A percentile compares a stretch with the other conserved stretches of the same genome.
Evolutionary conservation across 2,329 filamentous ascomycete genomes (phyloP).

Genomic region (Neofusicoccum cordaticola): DNA sequence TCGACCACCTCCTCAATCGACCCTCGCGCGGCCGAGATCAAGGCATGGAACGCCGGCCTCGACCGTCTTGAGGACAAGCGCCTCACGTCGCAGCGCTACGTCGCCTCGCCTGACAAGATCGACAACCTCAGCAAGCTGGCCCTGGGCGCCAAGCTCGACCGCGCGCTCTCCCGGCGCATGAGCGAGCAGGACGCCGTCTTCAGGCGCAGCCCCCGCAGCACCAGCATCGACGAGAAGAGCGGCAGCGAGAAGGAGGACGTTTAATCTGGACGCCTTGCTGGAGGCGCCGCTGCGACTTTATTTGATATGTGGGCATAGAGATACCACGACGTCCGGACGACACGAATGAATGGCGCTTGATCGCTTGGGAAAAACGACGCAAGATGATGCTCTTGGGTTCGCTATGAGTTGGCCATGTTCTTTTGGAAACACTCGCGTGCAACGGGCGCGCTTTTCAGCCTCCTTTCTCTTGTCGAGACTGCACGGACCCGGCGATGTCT

Average conservation of each 20-base stretch:
- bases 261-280: background rate
- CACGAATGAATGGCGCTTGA: background rate
- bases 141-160: slow-evolving; percentile 84
- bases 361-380: background rate
- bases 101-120: slow-evolving; percentile 73
- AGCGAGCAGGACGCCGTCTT: slow-evolving; percentile 84
- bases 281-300: background rate
- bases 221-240: slow-evolving; percentile 18
- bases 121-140: slow-evolving; percentile 83
- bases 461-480: background rate
- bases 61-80: slow-evolving; percentile 89
- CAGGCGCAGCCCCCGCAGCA: slow-evolving; percentile 31
- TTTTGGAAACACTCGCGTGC: background rate
- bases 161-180: slow-evolving; percentile 83
- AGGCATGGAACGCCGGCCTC: slow-evolving; percentile 75
- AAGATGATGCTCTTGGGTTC: background rate
- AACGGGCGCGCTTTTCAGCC: background rate
- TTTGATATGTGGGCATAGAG: background rate
- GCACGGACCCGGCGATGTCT: background rate
- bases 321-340: background rate
- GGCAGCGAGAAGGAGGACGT: slow-evolving; percentile 16
- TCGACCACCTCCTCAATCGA: slow-evolving; percentile 36
- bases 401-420: background rate
- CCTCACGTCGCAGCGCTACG: slow-evolving; percentile 76
- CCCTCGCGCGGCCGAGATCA: slow-evolving; percentile 62